Evolutionary conservation across 768 basidiomycete genomes (phyloP).

Genomic region (Psilocybe cubensis): DNA sequence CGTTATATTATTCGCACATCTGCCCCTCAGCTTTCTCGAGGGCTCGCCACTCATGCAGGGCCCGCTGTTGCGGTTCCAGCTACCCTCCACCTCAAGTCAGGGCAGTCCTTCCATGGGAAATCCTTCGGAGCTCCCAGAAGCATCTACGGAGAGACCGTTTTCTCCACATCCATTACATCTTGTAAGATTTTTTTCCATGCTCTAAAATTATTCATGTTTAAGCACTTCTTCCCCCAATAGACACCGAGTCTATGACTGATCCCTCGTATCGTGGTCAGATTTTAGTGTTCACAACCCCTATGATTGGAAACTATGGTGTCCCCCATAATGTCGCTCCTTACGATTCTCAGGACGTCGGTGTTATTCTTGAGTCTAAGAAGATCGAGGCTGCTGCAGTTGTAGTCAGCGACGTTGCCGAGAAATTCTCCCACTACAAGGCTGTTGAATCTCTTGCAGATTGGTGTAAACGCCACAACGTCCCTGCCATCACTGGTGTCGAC

Average conservation of each 20-base stretch:
- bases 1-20: conserved; percentile 54
- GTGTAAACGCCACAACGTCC: conserved; percentile 89
- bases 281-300: conserved; percentile 96
- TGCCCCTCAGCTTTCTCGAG: conserved; percentile 56
- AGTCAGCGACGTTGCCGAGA: conserved; percentile 93
- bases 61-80: conserved; percentile 64
- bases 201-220: conserved; percentile 2
- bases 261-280: conserved; percentile 98
- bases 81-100: conserved; percentile 88
- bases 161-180: conserved; percentile 98
- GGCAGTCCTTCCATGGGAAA: conserved; percentile 88
- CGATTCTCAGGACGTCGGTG: conserved; percentile 80
- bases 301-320: conserved; percentile 99
- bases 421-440: conserved; percentile 93
- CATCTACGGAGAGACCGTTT: conserved; percentile 96
- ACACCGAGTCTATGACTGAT: conserved; percentile 99
- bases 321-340: conserved; percentile 77
- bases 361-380: conserved; percentile 84
- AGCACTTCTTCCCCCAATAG: conserved; percentile 40
- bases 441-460: conserved; percentile 92
- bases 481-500: conserved; percentile 96
- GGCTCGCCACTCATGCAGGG: conserved; percentile 69
- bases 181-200: conserved; percentile 54
- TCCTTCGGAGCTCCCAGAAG: conserved; percentile 90
- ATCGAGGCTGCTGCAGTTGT: conserved; percentile 94